Evolutionary conservation across 2,329 filamentous ascomycete genomes (phyloP).

Genomic region (Diaporthe australafricana): DNA sequence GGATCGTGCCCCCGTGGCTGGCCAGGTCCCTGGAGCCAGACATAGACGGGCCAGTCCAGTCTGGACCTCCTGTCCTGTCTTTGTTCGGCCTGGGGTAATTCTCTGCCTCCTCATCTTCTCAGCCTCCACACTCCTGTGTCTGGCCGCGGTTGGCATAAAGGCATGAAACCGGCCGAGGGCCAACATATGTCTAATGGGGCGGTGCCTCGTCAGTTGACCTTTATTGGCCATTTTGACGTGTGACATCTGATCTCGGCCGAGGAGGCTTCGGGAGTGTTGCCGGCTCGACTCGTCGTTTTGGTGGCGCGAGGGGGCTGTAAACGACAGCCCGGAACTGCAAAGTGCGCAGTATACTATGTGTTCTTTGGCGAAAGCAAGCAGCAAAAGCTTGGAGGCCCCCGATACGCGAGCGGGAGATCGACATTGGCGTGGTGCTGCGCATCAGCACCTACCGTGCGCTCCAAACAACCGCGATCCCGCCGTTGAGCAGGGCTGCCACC

Average conservation of each 20-base stretch:
- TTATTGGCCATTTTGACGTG: neutral
- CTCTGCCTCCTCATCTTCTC: neutral
- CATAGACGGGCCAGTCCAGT: neutral
- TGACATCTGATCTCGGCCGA: neutral
- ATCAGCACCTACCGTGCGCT: neutral
- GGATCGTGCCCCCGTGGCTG: neutral
- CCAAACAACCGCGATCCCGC: neutral
- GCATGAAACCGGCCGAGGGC: constrained; percentile 5
- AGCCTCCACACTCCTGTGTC: neutral
- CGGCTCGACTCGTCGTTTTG: neutral
- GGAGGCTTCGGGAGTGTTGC: neutral
- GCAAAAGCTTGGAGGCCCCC: neutral
- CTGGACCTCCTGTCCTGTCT: neutral
- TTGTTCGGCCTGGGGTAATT: neutral
- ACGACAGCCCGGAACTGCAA: neutral
- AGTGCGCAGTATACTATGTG: neutral
- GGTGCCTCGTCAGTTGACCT: constrained; percentile 11
- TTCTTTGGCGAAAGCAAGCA: neutral
- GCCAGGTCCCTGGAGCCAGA: neutral
- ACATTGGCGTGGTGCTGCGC: constrained; percentile 3
- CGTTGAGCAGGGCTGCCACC: constrained; percentile 30
- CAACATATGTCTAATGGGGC: neutral
- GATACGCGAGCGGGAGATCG: constrained; percentile 19
- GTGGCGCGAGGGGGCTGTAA: neutral
- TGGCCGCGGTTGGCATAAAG: constrained; percentile 5